These are phyloP conservation scores for Ustilago sp. DNA, from an alignment of 1,284 basidiomycete genomes.

Conservation along the genomic window DNA sequence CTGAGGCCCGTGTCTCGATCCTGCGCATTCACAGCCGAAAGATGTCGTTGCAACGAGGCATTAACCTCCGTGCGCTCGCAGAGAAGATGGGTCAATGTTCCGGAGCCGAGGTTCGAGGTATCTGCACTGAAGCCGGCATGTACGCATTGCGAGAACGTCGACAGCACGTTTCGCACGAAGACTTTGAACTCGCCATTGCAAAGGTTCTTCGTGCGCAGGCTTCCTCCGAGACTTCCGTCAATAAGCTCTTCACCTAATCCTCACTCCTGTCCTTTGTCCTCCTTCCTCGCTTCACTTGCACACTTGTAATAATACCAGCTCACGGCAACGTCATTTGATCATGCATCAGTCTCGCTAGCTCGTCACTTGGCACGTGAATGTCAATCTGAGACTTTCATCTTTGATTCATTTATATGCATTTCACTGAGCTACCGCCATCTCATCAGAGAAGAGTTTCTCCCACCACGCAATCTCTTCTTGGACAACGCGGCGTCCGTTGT, in stretches of 20 bases:
- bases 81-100: conserved; percentile 99
- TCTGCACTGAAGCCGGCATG: conserved; percentile 99
- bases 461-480: conserved; percentile 36
- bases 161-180: conserved; percentile 95
- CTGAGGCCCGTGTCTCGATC: conserved; percentile 95
- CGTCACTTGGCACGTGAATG: neutral
- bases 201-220: conserved; percentile 76
- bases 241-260: conserved; percentile 70
- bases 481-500: conserved; percentile 27
- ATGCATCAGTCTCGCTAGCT: conserved; percentile 1
- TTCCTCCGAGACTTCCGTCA: conserved; percentile 68
- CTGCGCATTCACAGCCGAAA: conserved; percentile 97
- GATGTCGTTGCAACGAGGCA: conserved; percentile 98
- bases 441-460: conserved; percentile 31
- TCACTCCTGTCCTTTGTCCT: conserved; percentile 8
- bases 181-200: conserved; percentile 97
- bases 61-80: conserved; percentile 91
- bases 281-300: conserved; percentile 7
- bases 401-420: neutral
- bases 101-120: conserved; percentile 96
- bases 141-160: conserved; percentile 93
- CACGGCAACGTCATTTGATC: conserved; percentile 21
- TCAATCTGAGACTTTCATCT: neutral
- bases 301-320: conserved; percentile 40
- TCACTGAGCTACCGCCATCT: conserved; percentile 4